Base-by-base conservation (phyloP, 2,329 filamentous ascomycete genomes). In the Aureobasidium musti region DNA sequence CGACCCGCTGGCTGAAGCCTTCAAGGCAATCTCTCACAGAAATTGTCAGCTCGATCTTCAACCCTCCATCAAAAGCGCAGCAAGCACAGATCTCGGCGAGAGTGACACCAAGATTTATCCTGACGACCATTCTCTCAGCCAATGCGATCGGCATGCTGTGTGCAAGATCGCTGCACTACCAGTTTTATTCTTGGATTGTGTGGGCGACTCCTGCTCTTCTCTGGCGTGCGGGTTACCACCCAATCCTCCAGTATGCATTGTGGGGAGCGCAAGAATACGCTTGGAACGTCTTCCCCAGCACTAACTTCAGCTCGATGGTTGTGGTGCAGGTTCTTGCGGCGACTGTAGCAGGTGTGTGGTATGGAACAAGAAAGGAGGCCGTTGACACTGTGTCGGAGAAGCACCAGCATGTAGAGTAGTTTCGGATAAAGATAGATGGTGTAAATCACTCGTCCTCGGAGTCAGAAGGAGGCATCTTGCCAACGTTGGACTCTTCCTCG, bases 281-380 rank as follows among this genome's bases (percentile, higher is more conserved):
- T 14, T 97, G 93, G 93, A 96, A 97, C 72, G 87, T 93, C 11
- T 97, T 90, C 75, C 93, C 93, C n/a, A 96, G 92, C 75, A 90
- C 88, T 39, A 78, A 82, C 65, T 70, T 75, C 41, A 91, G 88
- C 76, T 91, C 89, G 6, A 77, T 79, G 69, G 80, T 84, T 6
- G 93, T 92, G 10, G 90, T 99, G 17, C 83, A 82, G 28, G 86
- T 87, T 45, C 81, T 98, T 72, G 86, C 86, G 21, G 74, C 85
- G 14, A 90, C 90, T 19, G 87, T 94, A 1, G 79, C 80, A 6
- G 82, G 86, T 54, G 81, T 86, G 17, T 90, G 89, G 83, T 79
- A 81, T 70, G 86, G 86, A 3, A 83, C 84, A 61, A 77, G 76
- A 56, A 71, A 79, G 14, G 78, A 82, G 30, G 80, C 80, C 17